Evolutionary conservation across 352 stramenopile species (phyloP), one percentile per base, ranked within the genome.

Genomic region (Phytopythium helicoides): DNA sequence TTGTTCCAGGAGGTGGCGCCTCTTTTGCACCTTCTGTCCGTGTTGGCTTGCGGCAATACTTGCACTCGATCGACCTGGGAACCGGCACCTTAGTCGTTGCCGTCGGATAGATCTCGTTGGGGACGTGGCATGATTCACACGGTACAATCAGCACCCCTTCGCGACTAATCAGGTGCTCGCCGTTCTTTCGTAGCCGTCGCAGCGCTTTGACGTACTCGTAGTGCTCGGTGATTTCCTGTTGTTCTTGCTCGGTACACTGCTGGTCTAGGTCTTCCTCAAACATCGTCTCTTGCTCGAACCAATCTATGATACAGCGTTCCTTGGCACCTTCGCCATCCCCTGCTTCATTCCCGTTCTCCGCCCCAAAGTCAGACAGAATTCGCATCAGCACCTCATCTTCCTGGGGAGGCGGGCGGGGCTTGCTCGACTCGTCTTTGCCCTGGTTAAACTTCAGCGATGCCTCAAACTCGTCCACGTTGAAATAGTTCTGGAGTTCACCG

Each of bases 281-380:
- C 85, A 94, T 94, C 5, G 82, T 93, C 56, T 94, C 85, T 68
- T 94, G 85, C 66, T 94, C 85, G 25, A 92, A 94, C 76, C 81
- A 92, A 44, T 92, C 85, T 26, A 92, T 63, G 45, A 92, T 86
- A 49, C 79, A 90, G 22, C 48, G 48, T 15, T 58, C 38, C 1
- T 51, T 40, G 14, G 6, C 9, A 9, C 6, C 9, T 15, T 26
- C 16, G 11, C 3, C 35, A 57, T 53, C 60, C 35, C 44, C 28
- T 33, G 28, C 58, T 16, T 58, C 49, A 60, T 52, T 45, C 59
- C 53, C 11, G 40, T 48, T 47, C 45, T 68, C 36, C 53, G 58
- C 47, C 1, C 48, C 56, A 52, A 85, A 80, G 40, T 76, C 69
- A 14, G 58, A 47, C 34, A 91, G 54, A 11, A 91, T 72, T 19